Conservation (phyloP, 2,329 filamentous ascomycete species). For the Aspergillus neotritici region DNA sequence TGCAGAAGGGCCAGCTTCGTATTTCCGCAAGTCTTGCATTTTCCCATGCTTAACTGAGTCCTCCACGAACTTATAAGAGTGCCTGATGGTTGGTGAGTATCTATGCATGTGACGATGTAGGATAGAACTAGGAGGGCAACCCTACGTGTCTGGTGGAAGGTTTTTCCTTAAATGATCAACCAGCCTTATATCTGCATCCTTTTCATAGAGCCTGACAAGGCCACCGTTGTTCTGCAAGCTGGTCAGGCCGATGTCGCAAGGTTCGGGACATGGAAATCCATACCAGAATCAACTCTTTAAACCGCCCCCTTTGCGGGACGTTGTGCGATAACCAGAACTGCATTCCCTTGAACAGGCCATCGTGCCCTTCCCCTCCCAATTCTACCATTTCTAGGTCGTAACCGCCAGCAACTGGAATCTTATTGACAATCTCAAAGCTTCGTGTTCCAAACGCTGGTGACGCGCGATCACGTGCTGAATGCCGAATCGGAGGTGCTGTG, state of each 20-base stretch:
- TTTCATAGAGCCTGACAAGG: constrained; percentile 47
- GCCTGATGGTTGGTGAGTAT: constrained; percentile 26
- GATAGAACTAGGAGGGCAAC: constrained; percentile 4
- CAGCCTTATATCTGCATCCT: constrained; percentile 53
- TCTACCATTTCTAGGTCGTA: background rate
- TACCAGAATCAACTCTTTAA: constrained; percentile 46
- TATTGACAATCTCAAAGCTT: no score
- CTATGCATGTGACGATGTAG: background rate
- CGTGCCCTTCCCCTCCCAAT: background rate
- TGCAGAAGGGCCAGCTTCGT: constrained; percentile 43
- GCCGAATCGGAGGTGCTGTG: no score
- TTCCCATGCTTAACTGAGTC: constrained; percentile 46
- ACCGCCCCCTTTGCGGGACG: constrained; percentile 46
- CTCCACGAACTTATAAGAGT: constrained; percentile 56
- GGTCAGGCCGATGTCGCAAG: constrained; percentile 1
- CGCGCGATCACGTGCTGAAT: constrained; percentile 1
- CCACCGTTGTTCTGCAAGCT: constrained; percentile 49
- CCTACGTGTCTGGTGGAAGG: constrained; percentile 45
- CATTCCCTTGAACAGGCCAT: constrained; percentile 47
- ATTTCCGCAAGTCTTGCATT: constrained; percentile 45
- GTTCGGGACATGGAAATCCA: background rate
- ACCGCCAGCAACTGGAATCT: no score
- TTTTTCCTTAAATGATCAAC: constrained; percentile 53
- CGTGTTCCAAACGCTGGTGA: background rate
- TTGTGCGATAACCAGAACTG: constrained; percentile 56